phyloP scores from a whole-genome alignment of 768 basidiomycete genomes.

The Austroboletus festivus region DNA sequence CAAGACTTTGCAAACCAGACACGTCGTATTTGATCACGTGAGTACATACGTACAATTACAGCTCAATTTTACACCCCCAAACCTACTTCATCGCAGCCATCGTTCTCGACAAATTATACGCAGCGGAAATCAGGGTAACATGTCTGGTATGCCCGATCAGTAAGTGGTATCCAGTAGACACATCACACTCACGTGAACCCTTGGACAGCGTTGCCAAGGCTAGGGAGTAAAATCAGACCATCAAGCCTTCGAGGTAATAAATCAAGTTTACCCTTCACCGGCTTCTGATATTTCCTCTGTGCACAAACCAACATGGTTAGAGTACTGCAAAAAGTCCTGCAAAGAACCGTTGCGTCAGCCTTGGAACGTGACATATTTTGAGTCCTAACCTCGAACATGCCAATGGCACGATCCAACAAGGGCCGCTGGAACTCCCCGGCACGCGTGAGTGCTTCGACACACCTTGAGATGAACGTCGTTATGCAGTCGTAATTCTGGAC shows the following conservation, averaged over 20 bases:
- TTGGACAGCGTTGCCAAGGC: conserved; percentile 84
- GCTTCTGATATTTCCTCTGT: conserved; percentile 84
- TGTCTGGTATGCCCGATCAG: conserved; percentile 44
- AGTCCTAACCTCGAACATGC: conserved; percentile 82
- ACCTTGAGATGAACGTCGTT: conserved; percentile 41
- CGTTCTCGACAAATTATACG: conserved; percentile 79
- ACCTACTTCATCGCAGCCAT: conserved; percentile 14
- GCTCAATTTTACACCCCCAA: background rate
- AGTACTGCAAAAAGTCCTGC: conserved; percentile 75
- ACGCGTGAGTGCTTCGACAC: conserved; percentile 84
- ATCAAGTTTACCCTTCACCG: conserved; percentile 65
- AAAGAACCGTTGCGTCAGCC: background rate
- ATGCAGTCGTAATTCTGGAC: background rate
- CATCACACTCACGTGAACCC: conserved; percentile 72
- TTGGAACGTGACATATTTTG: background rate
- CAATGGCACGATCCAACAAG: conserved; percentile 63
- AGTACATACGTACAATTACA: background rate
- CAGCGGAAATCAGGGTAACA: conserved; percentile 81
- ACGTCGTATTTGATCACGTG: conserved; percentile 18
- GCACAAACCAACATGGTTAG: conserved; percentile 85
- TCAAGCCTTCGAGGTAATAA: background rate
- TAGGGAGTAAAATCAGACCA: conserved; percentile 27
- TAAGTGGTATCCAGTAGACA: background rate
- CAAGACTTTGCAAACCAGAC: background rate
- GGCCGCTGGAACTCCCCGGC: conserved; percentile 75